Conservation (phyloP, 2,329 filamentous ascomycete species). For the Xenoacremonium recifei region DNA sequence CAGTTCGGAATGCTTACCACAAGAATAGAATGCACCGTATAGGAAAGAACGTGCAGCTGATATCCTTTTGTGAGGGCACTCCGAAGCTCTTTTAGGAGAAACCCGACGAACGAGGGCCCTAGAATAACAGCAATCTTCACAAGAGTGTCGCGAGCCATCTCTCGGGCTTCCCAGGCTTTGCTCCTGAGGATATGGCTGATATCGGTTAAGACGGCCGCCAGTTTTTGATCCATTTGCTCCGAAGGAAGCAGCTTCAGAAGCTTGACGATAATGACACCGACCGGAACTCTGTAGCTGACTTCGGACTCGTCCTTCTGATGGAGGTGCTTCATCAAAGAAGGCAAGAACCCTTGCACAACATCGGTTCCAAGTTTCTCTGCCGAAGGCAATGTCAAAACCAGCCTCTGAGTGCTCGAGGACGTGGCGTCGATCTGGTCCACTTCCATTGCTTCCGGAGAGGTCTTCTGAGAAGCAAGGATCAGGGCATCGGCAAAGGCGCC, state of each 20-base stretch:
- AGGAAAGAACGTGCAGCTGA: conserved; percentile 92
- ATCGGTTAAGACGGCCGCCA: conserved; percentile 85
- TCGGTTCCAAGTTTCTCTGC: conserved; percentile 68
- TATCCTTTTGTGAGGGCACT: conserved; percentile 82
- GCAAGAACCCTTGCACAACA: conserved; percentile 72
- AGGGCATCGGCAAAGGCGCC: conserved; percentile 80
- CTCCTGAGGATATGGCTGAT: conserved; percentile 91
- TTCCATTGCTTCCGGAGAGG: conserved; percentile 40
- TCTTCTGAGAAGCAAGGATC: conserved; percentile 50
- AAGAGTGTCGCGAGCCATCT: conserved; percentile 86
- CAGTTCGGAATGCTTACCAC: conserved; percentile 72
- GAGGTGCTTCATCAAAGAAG: conserved; percentile 77
- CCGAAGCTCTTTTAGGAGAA: conserved; percentile 88
- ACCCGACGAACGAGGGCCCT: conserved; percentile 81
- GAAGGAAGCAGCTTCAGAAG: conserved; percentile 77
- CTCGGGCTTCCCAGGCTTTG: conserved; percentile 81
- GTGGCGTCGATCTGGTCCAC: conserved; percentile 33
- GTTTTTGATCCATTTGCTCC: conserved; percentile 67
- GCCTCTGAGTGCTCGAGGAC: conserved; percentile 34
- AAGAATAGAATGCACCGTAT: conserved; percentile 89
- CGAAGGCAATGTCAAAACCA: conserved; percentile 66
- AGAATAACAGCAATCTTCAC: conserved; percentile 79
- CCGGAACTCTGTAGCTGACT: conserved; percentile 87
- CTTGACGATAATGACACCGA: conserved; percentile 86
- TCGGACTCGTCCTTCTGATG: conserved; percentile 94